Percentiles rank a stretch among this genome's conserved stretches.
phyloP scores from a whole-genome alignment of 179 eudicot species.

The Vitellaria paradoxa region DNA sequence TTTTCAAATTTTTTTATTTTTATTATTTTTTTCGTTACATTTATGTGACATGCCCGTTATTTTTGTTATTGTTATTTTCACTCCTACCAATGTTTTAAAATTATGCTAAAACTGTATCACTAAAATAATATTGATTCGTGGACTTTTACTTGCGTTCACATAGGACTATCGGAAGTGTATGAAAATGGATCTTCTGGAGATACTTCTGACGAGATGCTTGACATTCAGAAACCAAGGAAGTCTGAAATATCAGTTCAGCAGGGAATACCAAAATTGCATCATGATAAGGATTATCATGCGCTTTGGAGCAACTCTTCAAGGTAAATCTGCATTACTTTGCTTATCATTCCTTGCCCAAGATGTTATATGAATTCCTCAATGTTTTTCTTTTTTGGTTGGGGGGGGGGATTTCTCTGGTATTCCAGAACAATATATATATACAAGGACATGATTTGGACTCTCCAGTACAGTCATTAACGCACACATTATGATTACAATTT shows the following conservation, averaged over 20 bases:
- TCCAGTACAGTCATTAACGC: not conserved
- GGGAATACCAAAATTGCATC: slow-evolving; percentile 33
- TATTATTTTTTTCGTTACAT: too few species aligned
- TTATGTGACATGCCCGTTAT: too few species aligned
- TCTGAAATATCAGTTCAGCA: slow-evolving; percentile 29
- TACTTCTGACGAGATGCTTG: slow-evolving; percentile 68
- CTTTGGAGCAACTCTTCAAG: slow-evolving; percentile 83
- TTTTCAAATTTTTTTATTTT: too few species aligned
- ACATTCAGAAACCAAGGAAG: slow-evolving; percentile 39
- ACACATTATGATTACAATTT: not conserved
- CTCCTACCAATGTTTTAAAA: too few species aligned
- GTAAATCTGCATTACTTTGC: slow-evolving; percentile 20
- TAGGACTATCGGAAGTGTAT: slow-evolving; percentile 57
- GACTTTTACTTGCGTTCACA: not conserved
- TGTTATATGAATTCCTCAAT: not conserved
- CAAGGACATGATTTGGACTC: not conserved
- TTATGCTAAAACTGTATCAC: too few species aligned
- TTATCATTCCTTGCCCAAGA: not conserved
- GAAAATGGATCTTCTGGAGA: slow-evolving; percentile 79
- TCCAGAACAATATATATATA: not conserved
- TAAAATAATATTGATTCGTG: not conserved
- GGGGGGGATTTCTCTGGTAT: not conserved
- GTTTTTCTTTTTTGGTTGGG: too few species aligned
- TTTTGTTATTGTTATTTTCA: too few species aligned
- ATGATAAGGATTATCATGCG: slow-evolving; percentile 47